phyloP scores from a whole-genome alignment of 352 stramenopile genomes.

The Phytophthora syringae region DNA sequence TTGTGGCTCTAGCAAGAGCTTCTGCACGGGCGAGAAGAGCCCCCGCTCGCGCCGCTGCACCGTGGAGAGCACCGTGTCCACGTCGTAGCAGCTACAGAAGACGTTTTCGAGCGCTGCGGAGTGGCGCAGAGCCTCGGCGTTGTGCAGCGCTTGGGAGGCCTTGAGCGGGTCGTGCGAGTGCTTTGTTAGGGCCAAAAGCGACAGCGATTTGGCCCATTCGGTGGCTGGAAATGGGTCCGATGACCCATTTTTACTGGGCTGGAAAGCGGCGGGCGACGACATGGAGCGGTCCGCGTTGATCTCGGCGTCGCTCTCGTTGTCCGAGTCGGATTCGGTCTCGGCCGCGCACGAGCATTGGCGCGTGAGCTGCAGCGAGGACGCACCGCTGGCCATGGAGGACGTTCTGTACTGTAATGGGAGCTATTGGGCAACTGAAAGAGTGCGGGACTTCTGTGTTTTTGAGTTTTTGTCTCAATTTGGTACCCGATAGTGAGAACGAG shows the following conservation, averaged over 20 bases:
- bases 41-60: slow-evolving; percentile 65
- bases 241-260: slow-evolving; percentile 12
- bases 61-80: slow-evolving; percentile 66
- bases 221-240: background rate
- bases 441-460: no score
- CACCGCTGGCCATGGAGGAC: no score
- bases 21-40: slow-evolving; percentile 70
- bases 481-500: background rate
- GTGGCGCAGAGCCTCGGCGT: slow-evolving; percentile 70
- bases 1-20: slow-evolving; percentile 64
- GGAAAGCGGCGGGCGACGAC: slow-evolving; percentile 17
- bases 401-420: no score
- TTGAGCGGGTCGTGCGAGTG: slow-evolving; percentile 61
- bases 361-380: slow-evolving; percentile 29
- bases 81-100: slow-evolving; percentile 81
- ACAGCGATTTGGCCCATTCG: slow-evolving; percentile 38
- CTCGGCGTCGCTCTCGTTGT: slow-evolving; percentile 50
- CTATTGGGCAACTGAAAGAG: no score
- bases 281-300: background rate
- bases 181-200: slow-evolving; percentile 39
- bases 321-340: slow-evolving; percentile 78
- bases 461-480: no score
- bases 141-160: slow-evolving; percentile 75
- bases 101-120: slow-evolving; percentile 69
- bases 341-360: slow-evolving; percentile 75